These are phyloP conservation scores for Boeremia exigua DNA, from an alignment of 2,329 filamentous ascomycete genomes.

Conservation along the genomic window DNA sequence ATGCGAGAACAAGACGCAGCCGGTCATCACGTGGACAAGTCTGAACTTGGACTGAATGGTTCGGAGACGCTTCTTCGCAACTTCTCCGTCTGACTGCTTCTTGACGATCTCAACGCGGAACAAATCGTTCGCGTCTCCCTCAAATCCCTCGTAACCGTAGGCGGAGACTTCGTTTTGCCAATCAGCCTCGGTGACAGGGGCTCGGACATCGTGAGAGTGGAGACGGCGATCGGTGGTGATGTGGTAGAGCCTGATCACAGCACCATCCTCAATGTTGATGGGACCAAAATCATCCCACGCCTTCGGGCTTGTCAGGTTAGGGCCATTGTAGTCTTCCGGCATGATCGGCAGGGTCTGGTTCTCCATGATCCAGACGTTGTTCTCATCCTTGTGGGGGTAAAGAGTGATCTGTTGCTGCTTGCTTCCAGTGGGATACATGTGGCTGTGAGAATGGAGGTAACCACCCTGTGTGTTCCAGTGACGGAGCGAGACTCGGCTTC, in stretches of 20 bases:
- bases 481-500: slow-evolving; percentile 83
- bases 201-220: slow-evolving; percentile 91
- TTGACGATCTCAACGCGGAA: slow-evolving; percentile 96
- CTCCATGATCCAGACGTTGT: slow-evolving; percentile 93
- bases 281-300: slow-evolving; percentile 82
- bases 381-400: slow-evolving; percentile 98
- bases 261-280: slow-evolving; percentile 77
- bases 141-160: slow-evolving; percentile 96
- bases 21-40: slow-evolving; percentile 94
- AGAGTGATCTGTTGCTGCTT: slow-evolving; percentile 99
- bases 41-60: slow-evolving; percentile 98
- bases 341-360: slow-evolving; percentile 79
- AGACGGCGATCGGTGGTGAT: slow-evolving; percentile 82
- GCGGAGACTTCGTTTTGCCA: slow-evolving; percentile 98
- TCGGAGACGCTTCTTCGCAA: slow-evolving; percentile 82
- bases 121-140: slow-evolving; percentile 93
- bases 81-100: slow-evolving; percentile 77
- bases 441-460: slow-evolving; percentile 93
- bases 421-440: slow-evolving; percentile 97
- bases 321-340: slow-evolving; percentile 76
- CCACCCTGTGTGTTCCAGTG: slow-evolving; percentile 98
- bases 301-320: slow-evolving; percentile 77
- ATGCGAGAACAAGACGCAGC: slow-evolving; percentile 95
- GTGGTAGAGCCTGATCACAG: slow-evolving; percentile 84
- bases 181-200: slow-evolving; percentile 52